Base-by-base conservation (phyloP, 495 filamentous ascomycete genomes). In the Aspergillus carlsbadensis region DNA sequence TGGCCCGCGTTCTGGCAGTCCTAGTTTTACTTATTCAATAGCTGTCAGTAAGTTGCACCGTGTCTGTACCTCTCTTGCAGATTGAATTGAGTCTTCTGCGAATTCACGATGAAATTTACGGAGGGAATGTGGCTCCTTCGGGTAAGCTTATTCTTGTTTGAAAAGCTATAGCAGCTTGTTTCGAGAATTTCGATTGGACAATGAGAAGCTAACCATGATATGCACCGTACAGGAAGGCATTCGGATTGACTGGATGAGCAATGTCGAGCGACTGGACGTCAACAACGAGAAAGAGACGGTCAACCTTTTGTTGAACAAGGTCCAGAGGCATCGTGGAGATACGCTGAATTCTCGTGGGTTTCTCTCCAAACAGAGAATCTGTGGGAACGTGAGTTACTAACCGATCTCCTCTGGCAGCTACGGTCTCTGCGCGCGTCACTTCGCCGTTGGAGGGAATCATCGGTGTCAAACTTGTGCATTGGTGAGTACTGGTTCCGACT, bases 381-480 rank as follows among this genome's bases (percentile, higher is more conserved):
- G 15, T 22, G 15, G 29, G n/a, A 29, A 5, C n/a, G n/a, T n/a
- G n/a, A 17, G 10, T 24, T 21, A 22, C 29, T 41, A 5, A 46
- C 36, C 51, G n/a, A 33, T 37, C 14, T 50, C 31, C 20, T 29
- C 20, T 2, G 15, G 36, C 50, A 67, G 59, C 69, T 11, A 61
- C 63, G 18, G 60, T 73, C 45, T 67, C 71, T 55, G 66, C 67
- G 14, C 52, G 56, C 50, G 54, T 65, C 17, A 87, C 83, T 63
- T 78, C 82, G n/a, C 77, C 73, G 17, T 70, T 77, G 39, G 82
- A 84, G 44, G 84, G 84, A 43, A 75, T 84, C 15, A 78, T 87
- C 50, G 83, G 83, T 6, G 75, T 86, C 41, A 84, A 85, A 51
- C 73, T 81, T 7, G 83, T 82, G 0, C 86, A 91, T 62, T 89